These are phyloP conservation scores for Phaeotremella fagi DNA, from an alignment of 768 basidiomycete species.

Conservation along the genomic window DNA sequence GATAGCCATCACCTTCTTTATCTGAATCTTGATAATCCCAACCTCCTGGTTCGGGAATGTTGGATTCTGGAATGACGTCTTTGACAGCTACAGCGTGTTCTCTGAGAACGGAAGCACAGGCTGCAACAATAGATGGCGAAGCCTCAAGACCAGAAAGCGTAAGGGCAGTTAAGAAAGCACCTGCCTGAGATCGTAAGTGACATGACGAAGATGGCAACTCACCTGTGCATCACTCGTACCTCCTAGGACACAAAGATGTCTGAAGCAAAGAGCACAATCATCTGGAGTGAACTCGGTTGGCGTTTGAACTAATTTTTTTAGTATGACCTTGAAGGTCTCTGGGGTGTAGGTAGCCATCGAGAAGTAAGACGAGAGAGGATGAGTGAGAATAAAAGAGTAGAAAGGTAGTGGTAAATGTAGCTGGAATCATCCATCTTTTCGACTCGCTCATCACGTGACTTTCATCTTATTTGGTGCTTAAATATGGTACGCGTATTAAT, in stretches of 20 bases:
- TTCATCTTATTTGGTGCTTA: too few species aligned
- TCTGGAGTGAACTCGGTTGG: conserved; percentile 51
- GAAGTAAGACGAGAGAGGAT: not conserved
- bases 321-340: conserved; percentile 70
- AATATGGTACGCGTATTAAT: too few species aligned
- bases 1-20: conserved; percentile 42
- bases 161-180: conserved; percentile 81
- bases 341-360: conserved; percentile 53
- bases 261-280: conserved; percentile 68
- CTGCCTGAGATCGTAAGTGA: conserved; percentile 57
- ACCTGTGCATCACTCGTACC: conserved; percentile 46
- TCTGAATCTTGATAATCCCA: conserved; percentile 46
- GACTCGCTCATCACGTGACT: not conserved
- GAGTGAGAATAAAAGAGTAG: not conserved
- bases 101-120: conserved; percentile 69
- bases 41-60: conserved; percentile 17
- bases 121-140: conserved; percentile 68
- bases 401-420: not conserved
- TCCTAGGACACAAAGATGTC: conserved; percentile 53
- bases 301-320: conserved; percentile 60
- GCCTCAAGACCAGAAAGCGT: conserved; percentile 74
- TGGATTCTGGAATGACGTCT: conserved; percentile 44
- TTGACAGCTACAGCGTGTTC: conserved; percentile 62
- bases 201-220: not conserved
- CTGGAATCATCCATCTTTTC: not conserved